A percentile compares a stretch with the other conserved stretches of the same genome.
phyloP scores from a whole-genome alignment of 768 basidiomycete species.

The Kwoniella dendrophila region DNA sequence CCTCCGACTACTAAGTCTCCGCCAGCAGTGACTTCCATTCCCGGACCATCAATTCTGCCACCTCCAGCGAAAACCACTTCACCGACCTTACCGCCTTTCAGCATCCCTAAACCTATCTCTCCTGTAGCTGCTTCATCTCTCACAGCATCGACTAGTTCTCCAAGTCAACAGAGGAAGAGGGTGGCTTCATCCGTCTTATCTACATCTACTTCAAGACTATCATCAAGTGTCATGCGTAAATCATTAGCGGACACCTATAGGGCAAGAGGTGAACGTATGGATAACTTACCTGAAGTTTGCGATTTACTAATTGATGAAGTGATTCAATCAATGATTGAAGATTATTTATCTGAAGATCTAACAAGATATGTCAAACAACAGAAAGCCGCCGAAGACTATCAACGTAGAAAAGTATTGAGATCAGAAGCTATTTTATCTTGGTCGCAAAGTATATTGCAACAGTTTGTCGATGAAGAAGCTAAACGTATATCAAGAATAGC shows the following conservation, averaged over 20 bases:
- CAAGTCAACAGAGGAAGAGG: conserved; percentile 11
- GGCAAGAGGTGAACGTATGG: background rate
- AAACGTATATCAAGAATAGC: conserved; percentile 14
- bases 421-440: conserved; percentile 24
- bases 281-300: conserved; percentile 15
- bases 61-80: background rate
- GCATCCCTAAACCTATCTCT: conserved; percentile 11
- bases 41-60: background rate
- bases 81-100: conserved; percentile 19
- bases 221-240: conserved; percentile 15
- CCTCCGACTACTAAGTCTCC: background rate
- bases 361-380: conserved; percentile 25
- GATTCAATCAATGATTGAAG: conserved; percentile 21
- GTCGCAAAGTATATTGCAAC: conserved; percentile 19
- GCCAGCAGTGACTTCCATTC: background rate
- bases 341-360: conserved; percentile 25
- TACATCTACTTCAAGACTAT: background rate
- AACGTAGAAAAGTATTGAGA: conserved; percentile 17
- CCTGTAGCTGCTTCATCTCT: background rate
- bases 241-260: conserved; percentile 2
- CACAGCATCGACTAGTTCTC: conserved; percentile 5
- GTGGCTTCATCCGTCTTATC: conserved; percentile 9
- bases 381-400: conserved; percentile 27
- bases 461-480: conserved; percentile 20
- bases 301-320: conserved; percentile 31